Base-by-base conservation (phyloP, 805 yeast species). In the Wickerhamomyces kurtzmanii region DNA sequence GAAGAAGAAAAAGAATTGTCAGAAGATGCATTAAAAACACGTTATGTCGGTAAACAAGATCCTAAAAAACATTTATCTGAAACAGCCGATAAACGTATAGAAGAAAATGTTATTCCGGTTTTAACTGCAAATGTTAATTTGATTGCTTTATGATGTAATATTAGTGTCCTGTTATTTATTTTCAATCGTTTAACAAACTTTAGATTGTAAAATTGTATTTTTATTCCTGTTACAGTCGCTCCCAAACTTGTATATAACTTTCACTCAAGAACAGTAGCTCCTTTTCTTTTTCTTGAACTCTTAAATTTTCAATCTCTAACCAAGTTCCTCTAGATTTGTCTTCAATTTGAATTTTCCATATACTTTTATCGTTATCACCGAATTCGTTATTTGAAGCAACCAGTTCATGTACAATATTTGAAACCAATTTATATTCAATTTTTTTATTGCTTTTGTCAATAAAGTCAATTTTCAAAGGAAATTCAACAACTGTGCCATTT, bases 21-120 rank as follows among this genome's bases (percentile, higher is more conserved):
- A 25, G 93, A 82, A 45, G 95, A 84, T 22, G 91, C 87, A 55
- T 69, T 89, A 42, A 85, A 84, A 56, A 89, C 96, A 6, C 76
- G 98, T 51, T 93, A 89, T 49, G 96, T 91, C 20, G 99, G 99
- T 44, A 87, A 85, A 53, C 96, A 89, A 58, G 98, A 91, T 56
- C 99, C 99, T 23, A 91, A 93, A 74, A 91, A 89, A 62, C 99
- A 91, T 62, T 65, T 91, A 45, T 70, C 79, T 26, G 96, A 84
- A 38, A 82, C 93, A 1, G 93, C 95, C 8, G 93, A 84, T 40
- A 63, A 66, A 35, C 65, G 84, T 29, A 72, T 93, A 43, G 98
- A 91, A 55, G 91, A 84, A 29, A 93, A 91, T 51, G 77, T 91
- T 27, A 85, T 84, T 9, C 75, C 94, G 19, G 69, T 89, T 38